Base-by-base conservation (phyloP, 2,329 filamentous ascomycete species). In the Diplodia mutila region DNA sequence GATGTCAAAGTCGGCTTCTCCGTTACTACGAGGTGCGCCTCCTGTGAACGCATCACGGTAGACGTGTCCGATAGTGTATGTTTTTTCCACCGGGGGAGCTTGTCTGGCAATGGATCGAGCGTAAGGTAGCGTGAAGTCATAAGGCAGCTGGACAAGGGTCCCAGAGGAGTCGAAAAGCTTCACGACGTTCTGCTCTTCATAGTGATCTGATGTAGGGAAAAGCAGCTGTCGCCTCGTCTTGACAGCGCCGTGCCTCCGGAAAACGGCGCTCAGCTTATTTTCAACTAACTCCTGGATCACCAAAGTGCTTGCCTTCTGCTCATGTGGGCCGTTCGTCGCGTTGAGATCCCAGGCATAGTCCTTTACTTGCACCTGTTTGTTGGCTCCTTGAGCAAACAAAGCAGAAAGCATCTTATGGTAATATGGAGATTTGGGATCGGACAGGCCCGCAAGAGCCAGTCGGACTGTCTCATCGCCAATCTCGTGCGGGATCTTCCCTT, bases 1-100 rank as follows among this genome's bases (percentile, higher is more conserved):
- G 69, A 99, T 93, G 79, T 99, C 95, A 77, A 98, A 99, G 77
- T 98, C 94, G 2, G 96, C 94, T 76, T 98, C 95, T 11, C 92
- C 91, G 76, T 92, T 91, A 74, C 90, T 91, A 67, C 86, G 86
- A 7, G 95, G 95, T 72, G 97, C 91, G 2, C 92, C 91, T 8
- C 92, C 93, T 66, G 89, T 89, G 59, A 89, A 84, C 54, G 87
- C 89, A 70, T 96, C 91, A 49, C 95, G 88, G 75, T 93, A 98
- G 1, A 98, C 93, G 39, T 86, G 90, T 7, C 93, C 94, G 76
- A 99, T 97, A 0, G 91, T 89, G 77, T 93, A 97, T 0, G 91
- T 92, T 71, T 92, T 91, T 71, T 92, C 87, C 5, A 92, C 80
- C 1, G 88, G 84, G 0, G 88, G 83, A 14, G 83, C 83, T 54